Conservation (phyloP, 2,329 filamentous ascomycete genomes). For the Cadophora luteo-olivacea region DNA sequence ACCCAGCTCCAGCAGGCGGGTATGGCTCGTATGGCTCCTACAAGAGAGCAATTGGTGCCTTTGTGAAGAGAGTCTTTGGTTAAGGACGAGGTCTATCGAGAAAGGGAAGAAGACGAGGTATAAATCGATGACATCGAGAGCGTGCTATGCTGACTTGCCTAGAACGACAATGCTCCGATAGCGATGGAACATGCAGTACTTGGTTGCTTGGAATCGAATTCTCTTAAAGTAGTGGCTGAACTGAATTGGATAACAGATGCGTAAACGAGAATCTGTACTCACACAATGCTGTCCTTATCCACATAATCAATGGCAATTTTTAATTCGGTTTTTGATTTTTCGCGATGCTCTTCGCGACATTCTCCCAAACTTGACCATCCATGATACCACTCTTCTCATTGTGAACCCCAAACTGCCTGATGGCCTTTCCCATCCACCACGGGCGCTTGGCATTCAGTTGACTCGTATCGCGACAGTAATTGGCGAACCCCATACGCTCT, state of each 20-base stretch:
- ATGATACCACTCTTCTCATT: conserved; percentile 32
- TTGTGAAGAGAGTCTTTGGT: conserved; percentile 23
- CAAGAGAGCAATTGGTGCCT: conserved; percentile 24
- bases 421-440: conserved; percentile 42
- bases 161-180: neutral
- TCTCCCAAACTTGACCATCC: conserved; percentile 41
- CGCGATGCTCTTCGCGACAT: conserved; percentile 35
- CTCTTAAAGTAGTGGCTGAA: neutral
- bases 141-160: neutral
- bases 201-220: neutral
- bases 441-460: conserved; percentile 33
- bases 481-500: conserved; percentile 43
- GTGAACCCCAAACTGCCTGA: conserved; percentile 42
- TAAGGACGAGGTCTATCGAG: neutral
- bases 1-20: neutral
- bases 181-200: neutral
- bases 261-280: neutral
- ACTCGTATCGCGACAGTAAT: conserved; percentile 40
- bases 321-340: conserved; percentile 26
- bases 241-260: neutral
- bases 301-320: neutral
- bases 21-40: conserved; percentile 23
- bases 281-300: conserved; percentile 7
- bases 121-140: neutral
- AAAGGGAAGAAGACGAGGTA: neutral